phyloP scores from a whole-genome alignment of 2,329 filamentous ascomycete species.

The Pseudocercospora vitis region DNA sequence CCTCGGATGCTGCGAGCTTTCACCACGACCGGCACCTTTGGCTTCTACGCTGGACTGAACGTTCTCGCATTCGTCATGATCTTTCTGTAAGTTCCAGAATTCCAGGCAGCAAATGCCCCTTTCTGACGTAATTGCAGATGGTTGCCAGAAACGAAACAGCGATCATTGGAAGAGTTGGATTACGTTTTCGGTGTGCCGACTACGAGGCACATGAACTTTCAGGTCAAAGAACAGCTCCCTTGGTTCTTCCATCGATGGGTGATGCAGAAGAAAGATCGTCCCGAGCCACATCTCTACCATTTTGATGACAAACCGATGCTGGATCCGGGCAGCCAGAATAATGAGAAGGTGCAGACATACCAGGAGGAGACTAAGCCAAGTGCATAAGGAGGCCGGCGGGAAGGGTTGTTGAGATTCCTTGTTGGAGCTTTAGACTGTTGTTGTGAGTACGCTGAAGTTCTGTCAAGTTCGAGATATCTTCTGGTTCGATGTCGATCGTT shows the following conservation, averaged over 20 bases:
- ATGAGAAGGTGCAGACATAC: no score
- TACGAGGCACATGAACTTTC: not conserved
- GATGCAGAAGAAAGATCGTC: not conserved
- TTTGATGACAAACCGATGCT: no score
- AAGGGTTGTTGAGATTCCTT: no score
- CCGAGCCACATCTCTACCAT: not conserved
- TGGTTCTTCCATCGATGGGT: slow-evolving; percentile 1
- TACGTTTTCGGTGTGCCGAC: slow-evolving; percentile 43
- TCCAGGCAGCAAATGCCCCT: no score
- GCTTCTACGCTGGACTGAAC: slow-evolving; percentile 61
- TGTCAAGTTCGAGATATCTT: no score
- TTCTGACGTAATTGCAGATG: no score
- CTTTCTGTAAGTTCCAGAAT: slow-evolving; percentile 58
- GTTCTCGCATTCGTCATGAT: slow-evolving; percentile 62
- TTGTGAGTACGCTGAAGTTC: no score
- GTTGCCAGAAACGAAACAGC: slow-evolving; percentile 48
- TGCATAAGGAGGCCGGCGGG: no score
- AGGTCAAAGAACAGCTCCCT: slow-evolving; percentile 2
- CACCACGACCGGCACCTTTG: slow-evolving; percentile 57
- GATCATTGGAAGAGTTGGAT: slow-evolving; percentile 49
- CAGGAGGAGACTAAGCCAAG: no score
- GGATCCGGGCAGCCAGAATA: no score
- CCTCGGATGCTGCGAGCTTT: slow-evolving; percentile 50
- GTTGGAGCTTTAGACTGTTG: no score
- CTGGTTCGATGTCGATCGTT: no score